Conservation (phyloP, 2,329 filamentous ascomycete species). For the Penicillium psychrosexuale region DNA sequence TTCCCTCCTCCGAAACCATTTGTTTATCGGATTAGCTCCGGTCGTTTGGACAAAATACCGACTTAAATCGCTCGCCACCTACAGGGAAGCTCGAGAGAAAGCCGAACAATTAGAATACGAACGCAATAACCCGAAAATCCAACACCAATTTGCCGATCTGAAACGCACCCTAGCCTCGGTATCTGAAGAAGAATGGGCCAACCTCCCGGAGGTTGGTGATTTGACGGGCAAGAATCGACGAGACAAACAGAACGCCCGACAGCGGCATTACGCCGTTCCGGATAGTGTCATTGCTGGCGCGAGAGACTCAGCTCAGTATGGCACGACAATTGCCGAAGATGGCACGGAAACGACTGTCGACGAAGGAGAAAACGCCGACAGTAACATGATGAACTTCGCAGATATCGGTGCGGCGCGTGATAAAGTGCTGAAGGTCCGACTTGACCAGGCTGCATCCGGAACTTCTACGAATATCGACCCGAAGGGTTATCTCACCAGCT, state of each 20-base stretch:
- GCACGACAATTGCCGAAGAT: constrained; percentile 84
- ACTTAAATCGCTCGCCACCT: constrained; percentile 59
- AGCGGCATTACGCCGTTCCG: constrained; percentile 92
- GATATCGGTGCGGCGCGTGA: constrained; percentile 95
- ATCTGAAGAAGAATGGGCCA: constrained; percentile 95
- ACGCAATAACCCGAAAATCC: constrained; percentile 95
- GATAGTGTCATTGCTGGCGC: constrained; percentile 92
- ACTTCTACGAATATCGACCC: constrained; percentile 90
- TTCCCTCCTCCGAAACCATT: constrained; percentile 42
- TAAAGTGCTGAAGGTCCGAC: constrained; percentile 89
- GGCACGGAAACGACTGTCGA: constrained; percentile 52
- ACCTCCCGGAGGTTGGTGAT: constrained; percentile 91
- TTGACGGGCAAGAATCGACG: constrained; percentile 91
- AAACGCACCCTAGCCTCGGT: constrained; percentile 86
- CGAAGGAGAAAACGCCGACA: constrained; percentile 58
- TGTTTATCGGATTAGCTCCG: constrained; percentile 63
- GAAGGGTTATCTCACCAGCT: constrained; percentile 89
- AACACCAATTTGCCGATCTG: constrained; percentile 93
- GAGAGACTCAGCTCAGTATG: constrained; percentile 73
- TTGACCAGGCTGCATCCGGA: constrained; percentile 83
- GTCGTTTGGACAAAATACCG: constrained; percentile 73
- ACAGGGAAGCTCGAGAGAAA: constrained; percentile 89
- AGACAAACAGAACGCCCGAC: constrained; percentile 74
- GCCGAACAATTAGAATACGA: constrained; percentile 94
- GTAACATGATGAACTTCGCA: constrained; percentile 96